Evolutionary conservation across 129 eudicot species (phyloP).

Genomic region (Gnaphalium uliginosum): DNA sequence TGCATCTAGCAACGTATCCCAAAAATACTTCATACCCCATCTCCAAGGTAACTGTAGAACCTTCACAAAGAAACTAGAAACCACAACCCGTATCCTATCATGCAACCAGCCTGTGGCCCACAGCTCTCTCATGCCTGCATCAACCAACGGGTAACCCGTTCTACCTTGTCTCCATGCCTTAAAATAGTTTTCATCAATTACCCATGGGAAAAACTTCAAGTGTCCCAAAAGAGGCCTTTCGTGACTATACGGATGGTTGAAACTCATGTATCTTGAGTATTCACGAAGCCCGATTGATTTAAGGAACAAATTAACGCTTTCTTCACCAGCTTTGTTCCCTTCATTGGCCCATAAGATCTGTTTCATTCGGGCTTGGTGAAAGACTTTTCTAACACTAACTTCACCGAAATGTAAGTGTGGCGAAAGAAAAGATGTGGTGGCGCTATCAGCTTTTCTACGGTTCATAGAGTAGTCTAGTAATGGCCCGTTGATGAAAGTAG

Average conservation of each 20-base stretch:
- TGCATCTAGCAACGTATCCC: slow-evolving; percentile 97
- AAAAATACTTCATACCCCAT: slow-evolving; percentile 99
- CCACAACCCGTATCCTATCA: slow-evolving; percentile 88
- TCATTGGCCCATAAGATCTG: slow-evolving; percentile 92
- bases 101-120: slow-evolving; percentile 99
- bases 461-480: slow-evolving; percentile 75
- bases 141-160: slow-evolving; percentile 98
- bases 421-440: slow-evolving; percentile 91
- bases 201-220: slow-evolving; percentile 92
- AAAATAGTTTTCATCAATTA: slow-evolving; percentile 69
- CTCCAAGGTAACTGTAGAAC: slow-evolving; percentile 97
- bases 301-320: slow-evolving; percentile 86
- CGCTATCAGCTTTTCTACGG: slow-evolving; percentile 83
- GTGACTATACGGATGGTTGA: slow-evolving; percentile 90
- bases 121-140: slow-evolving; percentile 98
- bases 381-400: slow-evolving; percentile 89
- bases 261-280: slow-evolving; percentile 91
- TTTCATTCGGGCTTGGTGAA: slow-evolving; percentile 78
- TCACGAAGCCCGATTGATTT: slow-evolving; percentile 94
- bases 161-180: slow-evolving; percentile 99
- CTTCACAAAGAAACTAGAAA: slow-evolving; percentile 92
- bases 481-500: slow-evolving; percentile 79
- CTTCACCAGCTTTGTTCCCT: slow-evolving; percentile 86
- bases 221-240: slow-evolving; percentile 91
- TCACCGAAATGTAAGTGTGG: slow-evolving; percentile 98